Base-by-base conservation (phyloP, 495 filamentous ascomycete genomes). In the Penicillium pancosmium region DNA sequence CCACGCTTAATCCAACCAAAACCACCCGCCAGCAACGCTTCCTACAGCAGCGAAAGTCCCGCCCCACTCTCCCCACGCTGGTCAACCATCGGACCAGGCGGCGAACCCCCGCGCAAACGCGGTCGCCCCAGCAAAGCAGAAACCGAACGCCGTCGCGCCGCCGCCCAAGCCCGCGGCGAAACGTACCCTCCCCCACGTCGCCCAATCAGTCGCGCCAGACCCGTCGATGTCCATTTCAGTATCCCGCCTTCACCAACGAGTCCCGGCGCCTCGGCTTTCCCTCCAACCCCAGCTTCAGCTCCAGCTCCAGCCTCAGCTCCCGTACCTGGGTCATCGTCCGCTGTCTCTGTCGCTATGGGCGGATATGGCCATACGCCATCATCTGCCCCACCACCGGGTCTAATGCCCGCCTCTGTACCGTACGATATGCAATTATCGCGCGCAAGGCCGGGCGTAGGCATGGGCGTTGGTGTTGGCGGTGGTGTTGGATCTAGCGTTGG, bases 51-150 rank as follows among this genome's bases (percentile, higher is more conserved):
- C 55, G 77, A 78, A 59, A 74, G 70, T 61, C 67, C 71, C 19
- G 68, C 73, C 2, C 73, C 75, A 1, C 60, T 76, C 11, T 78
- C 77, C 19, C 76, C 77, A 10, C 60, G 68, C 11, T 48, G 46
- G 23, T 62, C 72, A 44, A 67, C 69, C 25, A 62, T 54, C 6
- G 50, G 53, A 9, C 35, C 56, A 19, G 55, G 62, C 56, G 68
- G 68, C 23, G 79, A 81, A 34, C 78, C 73, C 13, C 78, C 78
- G 36, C 80, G 81, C 54, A 87, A 88, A 76, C 78, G 86, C 44
- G 84, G 84, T 15, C 78, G 84, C 12, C 84, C 84, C 50, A 83
- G 77, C 60, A 86, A 86, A 67, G 79, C 77, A 50, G 84, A 85
- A 54, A 69, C 75, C 5, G 81, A 85, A 57, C 73, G 77, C 19